Evolutionary conservation across 225 moss, liverwort and hornwort species (phyloP).

Genomic region (Sphagnum tenellum): DNA sequence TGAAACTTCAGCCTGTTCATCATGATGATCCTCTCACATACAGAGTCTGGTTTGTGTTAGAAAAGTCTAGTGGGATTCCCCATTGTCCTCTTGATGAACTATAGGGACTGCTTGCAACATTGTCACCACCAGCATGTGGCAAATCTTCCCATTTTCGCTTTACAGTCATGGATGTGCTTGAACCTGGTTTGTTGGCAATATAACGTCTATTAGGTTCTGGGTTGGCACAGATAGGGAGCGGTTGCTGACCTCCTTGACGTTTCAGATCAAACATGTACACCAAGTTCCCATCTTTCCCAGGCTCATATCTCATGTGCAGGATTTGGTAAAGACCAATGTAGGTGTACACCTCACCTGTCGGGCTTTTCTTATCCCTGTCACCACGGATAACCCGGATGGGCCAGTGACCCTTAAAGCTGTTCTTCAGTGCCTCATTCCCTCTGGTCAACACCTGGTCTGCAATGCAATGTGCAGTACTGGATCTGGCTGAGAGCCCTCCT

Average conservation of each 20-base stretch:
- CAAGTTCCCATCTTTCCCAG: conserved; percentile 1
- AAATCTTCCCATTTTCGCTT: too few species aligned
- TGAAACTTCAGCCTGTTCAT: too few species aligned
- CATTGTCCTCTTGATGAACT: too few species aligned
- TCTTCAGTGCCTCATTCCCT: conserved; percentile 9
- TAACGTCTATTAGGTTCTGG: too few species aligned
- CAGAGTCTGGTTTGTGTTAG: too few species aligned
- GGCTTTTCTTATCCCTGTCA: conserved; percentile 1
- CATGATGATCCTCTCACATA: too few species aligned
- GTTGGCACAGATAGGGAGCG: too few species aligned
- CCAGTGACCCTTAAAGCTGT: conserved; percentile 3
- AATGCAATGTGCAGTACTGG: neutral
- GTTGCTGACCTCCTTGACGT: conserved; percentile 3
- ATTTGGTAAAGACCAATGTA: conserved; percentile 11
- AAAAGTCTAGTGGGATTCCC: too few species aligned
- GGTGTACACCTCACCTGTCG: conserved; percentile 7
- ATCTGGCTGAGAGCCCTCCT: neutral
- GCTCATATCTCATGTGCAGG: conserved; percentile 5
- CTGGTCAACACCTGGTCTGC: neutral
- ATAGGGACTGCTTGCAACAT: too few species aligned
- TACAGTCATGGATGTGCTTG: too few species aligned
- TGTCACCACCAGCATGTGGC: too few species aligned
- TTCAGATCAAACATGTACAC: conserved; percentile 6
- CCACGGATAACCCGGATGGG: conserved; percentile 6
- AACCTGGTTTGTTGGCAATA: too few species aligned